phyloP scores from a whole-genome alignment of 2,329 filamentous ascomycete genomes.

The Arachnomyces sp. region DNA sequence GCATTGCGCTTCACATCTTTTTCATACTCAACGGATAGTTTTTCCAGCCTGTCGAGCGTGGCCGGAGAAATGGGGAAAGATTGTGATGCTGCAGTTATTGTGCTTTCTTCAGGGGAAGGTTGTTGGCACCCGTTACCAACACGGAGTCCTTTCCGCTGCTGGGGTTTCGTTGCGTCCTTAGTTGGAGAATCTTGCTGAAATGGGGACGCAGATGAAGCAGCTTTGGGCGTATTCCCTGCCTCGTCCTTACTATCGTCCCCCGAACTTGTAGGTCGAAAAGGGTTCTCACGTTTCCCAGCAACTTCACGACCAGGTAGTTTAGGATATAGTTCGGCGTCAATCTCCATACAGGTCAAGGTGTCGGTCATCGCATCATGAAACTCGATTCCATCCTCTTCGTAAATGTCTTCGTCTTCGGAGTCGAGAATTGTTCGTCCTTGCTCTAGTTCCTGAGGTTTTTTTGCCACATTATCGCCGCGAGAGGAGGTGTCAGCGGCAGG shows the following conservation, averaged over 20 bases:
- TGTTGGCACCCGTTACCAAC: too few species aligned
- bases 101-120: too few species aligned
- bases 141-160: neutral
- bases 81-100: too few species aligned
- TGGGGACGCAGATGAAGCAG: conserved; percentile 11
- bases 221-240: neutral
- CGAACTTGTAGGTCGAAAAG: too few species aligned
- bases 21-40: too few species aligned
- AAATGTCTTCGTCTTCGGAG: conserved; percentile 26
- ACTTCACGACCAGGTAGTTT: conserved; percentile 4
- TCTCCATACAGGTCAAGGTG: too few species aligned
- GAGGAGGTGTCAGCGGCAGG: too few species aligned
- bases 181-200: conserved; percentile 16
- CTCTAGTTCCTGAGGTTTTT: conserved; percentile 4
- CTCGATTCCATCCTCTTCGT: neutral
- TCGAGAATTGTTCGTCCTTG: conserved; percentile 22
- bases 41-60: too few species aligned
- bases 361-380: conserved; percentile 1
- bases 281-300: too few species aligned
- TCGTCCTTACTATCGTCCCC: neutral
- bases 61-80: too few species aligned
- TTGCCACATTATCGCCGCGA: too few species aligned
- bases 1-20: conserved; percentile 19
- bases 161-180: conserved; percentile 1
- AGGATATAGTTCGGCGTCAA: conserved; percentile 23